A percentile compares a stretch with the other conserved stretches of the same genome.
phyloP scores from a whole-genome alignment of 805 yeast genomes.

The Wickerhamomyces strasburgensis region DNA sequence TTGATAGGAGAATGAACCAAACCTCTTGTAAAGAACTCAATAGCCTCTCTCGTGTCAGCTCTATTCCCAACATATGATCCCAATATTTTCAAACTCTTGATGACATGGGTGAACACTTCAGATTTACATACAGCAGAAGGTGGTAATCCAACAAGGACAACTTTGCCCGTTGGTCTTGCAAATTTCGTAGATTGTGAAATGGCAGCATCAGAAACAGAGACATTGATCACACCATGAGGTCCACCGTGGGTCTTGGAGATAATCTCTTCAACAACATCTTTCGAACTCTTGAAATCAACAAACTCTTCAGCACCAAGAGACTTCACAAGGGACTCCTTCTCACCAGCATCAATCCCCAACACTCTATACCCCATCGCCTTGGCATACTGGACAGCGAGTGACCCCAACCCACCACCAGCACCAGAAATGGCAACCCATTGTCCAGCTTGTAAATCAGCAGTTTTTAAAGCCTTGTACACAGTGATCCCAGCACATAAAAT shows the following conservation, averaged over 20 bases:
- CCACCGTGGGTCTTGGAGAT: constrained; percentile 60
- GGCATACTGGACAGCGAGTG: constrained; percentile 68
- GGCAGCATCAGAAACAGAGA: constrained; percentile 63
- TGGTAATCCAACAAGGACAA: constrained; percentile 71
- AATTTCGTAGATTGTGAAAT: constrained; percentile 54
- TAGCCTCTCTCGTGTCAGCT: constrained; percentile 74
- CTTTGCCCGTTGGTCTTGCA: constrained; percentile 62
- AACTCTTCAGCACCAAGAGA: constrained; percentile 58
- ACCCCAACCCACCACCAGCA: constrained; percentile 74
- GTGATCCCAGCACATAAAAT: constrained; percentile 89
- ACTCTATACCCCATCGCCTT: constrained; percentile 69
- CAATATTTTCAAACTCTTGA: constrained; percentile 60
- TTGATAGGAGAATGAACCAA: constrained; percentile 58
- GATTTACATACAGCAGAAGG: constrained; percentile 67
- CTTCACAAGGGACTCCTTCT: constrained; percentile 35
- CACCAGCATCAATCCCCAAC: constrained; percentile 64
- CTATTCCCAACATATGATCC: constrained; percentile 89
- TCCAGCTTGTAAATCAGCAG: constrained; percentile 61
- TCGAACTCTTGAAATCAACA: constrained; percentile 51
- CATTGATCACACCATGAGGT: constrained; percentile 67
- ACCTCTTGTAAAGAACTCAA: constrained; percentile 67
- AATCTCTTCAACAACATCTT: constrained; percentile 50
- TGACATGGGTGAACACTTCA: constrained; percentile 65
- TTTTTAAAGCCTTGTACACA: constrained; percentile 84
- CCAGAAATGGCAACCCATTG: constrained; percentile 72